Percentiles rank a stretch among this genome's conserved stretches.
phyloP scores from a whole-genome alignment of 768 basidiomycete species.

The Mycena metata region DNA sequence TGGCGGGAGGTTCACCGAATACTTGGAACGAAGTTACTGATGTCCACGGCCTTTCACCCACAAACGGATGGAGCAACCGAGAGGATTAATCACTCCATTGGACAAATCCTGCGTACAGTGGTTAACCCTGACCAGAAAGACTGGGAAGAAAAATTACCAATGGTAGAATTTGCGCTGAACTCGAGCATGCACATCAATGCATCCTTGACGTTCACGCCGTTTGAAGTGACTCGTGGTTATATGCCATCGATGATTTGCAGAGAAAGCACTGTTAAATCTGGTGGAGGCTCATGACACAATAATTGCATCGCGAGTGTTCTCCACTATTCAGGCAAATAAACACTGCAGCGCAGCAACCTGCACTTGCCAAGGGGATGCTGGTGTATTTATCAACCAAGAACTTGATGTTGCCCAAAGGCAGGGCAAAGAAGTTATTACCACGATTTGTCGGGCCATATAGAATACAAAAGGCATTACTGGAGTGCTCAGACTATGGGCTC shows the following conservation, averaged over 20 bases:
- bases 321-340: neutral
- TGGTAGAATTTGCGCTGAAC: slow-evolving; percentile 7
- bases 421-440: slow-evolving; percentile 47
- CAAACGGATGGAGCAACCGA: too few species aligned
- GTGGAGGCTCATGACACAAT: slow-evolving; percentile 1
- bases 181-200: neutral
- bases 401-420: slow-evolving; percentile 48
- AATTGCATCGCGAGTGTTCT: neutral
- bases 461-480: slow-evolving; percentile 36
- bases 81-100: too few species aligned
- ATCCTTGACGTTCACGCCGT: neutral
- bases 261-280: neutral
- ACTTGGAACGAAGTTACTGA: neutral
- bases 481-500: slow-evolving; percentile 46
- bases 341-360: neutral
- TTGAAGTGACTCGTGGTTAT: neutral
- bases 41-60: neutral
- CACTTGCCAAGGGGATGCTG: slow-evolving; percentile 40
- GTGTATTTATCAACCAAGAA: slow-evolving; percentile 56
- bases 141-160: neutral
- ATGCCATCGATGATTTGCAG: slow-evolving; percentile 4
- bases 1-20: neutral
- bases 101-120: slow-evolving; percentile 26
- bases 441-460: slow-evolving; percentile 46
- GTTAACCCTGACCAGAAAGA: slow-evolving; percentile 32